phyloP scores from a whole-genome alignment of 1,284 basidiomycete genomes.

The Leccinum proximum region DNA sequence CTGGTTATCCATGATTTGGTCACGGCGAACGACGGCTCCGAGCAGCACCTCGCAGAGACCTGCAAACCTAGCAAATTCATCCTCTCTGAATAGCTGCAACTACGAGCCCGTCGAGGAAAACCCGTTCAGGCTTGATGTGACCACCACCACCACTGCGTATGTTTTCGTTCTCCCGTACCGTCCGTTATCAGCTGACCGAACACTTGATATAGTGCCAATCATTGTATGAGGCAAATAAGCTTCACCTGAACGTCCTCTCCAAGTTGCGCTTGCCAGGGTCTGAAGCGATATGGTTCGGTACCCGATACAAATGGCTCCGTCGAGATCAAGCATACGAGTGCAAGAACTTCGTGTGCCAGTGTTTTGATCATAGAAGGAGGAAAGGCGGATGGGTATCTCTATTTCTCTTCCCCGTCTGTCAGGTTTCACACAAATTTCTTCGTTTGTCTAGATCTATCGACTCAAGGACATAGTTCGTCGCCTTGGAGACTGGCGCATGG shows the following conservation, averaged over 20 bases:
- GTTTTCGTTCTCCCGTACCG: background rate
- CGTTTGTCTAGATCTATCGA: constrained; percentile 8
- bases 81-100: background rate
- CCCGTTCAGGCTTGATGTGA: constrained; percentile 12
- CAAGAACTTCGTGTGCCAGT: constrained; percentile 8
- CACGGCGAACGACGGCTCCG: constrained; percentile 15
- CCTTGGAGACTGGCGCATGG: constrained; percentile 9
- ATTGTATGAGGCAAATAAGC: constrained; percentile 10
- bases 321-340: constrained; percentile 19
- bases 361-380: background rate
- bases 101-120: constrained; percentile 13
- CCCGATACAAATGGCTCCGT: constrained; percentile 13
- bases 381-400: constrained; percentile 9
- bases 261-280: constrained; percentile 23
- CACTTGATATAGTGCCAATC: constrained; percentile 7
- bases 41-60: constrained; percentile 12
- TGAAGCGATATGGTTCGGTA: constrained; percentile 23
- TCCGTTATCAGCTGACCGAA: background rate
- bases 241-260: constrained; percentile 18
- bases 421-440: background rate
- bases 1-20: background rate
- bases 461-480: constrained; percentile 14
- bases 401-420: background rate
- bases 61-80: constrained; percentile 9
- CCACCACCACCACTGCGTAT: constrained; percentile 9